Evolutionary conservation across 2,329 filamentous ascomycete genomes (phyloP).

Genomic region (Phaeosphaeria sp.): DNA sequence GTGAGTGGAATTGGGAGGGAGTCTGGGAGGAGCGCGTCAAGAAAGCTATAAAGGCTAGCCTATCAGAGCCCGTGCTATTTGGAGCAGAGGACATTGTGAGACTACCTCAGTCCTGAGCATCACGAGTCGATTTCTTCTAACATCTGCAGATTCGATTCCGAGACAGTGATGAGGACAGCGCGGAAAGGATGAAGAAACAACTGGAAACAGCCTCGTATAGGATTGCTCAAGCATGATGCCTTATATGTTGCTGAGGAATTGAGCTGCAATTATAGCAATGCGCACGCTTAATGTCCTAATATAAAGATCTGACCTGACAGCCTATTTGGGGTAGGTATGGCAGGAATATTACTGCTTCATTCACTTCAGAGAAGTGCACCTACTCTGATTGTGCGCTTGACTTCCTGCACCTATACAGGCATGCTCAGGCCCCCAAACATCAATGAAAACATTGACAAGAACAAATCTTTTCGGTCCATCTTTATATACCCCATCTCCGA

Average conservation of each 20-base stretch:
- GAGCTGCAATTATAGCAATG: no score
- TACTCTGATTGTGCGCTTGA: background rate
- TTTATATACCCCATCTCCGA: background rate
- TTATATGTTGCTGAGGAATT: background rate
- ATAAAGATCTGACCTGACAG: background rate
- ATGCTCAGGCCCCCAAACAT: background rate
- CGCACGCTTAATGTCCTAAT: no score
- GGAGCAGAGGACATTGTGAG: slow-evolving; percentile 76
- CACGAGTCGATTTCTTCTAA: slow-evolving; percentile 11
- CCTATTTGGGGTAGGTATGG: background rate
- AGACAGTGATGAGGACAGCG: slow-evolving; percentile 40
- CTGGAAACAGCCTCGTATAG: slow-evolving; percentile 18
- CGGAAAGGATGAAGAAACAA: slow-evolving; percentile 40
- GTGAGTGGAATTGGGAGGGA: slow-evolving; percentile 97
- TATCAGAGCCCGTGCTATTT: slow-evolving; percentile 81
- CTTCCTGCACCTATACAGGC: background rate
- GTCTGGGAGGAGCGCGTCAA: slow-evolving; percentile 92
- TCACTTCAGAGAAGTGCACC: background rate
- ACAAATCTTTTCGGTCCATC: background rate
- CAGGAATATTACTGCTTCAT: background rate
- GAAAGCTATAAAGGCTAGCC: slow-evolving; percentile 76
- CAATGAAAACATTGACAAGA: background rate
- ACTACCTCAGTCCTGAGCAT: background rate
- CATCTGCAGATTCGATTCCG: slow-evolving; percentile 47
- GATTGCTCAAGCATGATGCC: background rate